A percentile compares a stretch with the other conserved stretches of the same genome.
Conservation (phyloP, 1,284 basidiomycete species). For the Heimioporus punctisporus region DNA sequence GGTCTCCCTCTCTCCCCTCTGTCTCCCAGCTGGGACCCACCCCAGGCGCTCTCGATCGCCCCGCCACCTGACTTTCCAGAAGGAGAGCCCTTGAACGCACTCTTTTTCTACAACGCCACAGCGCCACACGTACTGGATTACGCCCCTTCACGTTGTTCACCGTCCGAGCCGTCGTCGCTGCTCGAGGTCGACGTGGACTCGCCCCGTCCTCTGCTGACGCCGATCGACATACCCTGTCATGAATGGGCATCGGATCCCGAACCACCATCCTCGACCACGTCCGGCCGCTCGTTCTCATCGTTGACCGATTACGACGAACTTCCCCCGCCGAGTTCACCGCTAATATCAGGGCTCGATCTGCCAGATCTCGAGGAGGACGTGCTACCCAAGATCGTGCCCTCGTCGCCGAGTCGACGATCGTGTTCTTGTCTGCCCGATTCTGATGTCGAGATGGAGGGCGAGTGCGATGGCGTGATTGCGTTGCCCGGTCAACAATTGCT, state of each 20-base stretch:
- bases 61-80: slow-evolving; percentile 19
- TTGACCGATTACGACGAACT: slow-evolving; percentile 26
- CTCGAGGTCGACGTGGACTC: slow-evolving; percentile 23
- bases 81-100: slow-evolving; percentile 15
- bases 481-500: slow-evolving; percentile 25
- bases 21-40: slow-evolving; percentile 34
- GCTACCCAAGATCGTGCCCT: slow-evolving; percentile 24
- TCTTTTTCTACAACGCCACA: slow-evolving; percentile 18
- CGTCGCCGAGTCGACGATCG: slow-evolving; percentile 36
- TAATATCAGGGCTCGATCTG: slow-evolving; percentile 30
- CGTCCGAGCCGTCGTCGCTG: slow-evolving; percentile 22
- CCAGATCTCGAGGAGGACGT: slow-evolving; percentile 35
- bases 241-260: slow-evolving; percentile 15
- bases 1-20: slow-evolving; percentile 36
- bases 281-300: slow-evolving; percentile 15
- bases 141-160: slow-evolving; percentile 13
- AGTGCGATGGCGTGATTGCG: slow-evolving; percentile 7
- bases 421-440: slow-evolving; percentile 33
- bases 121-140: slow-evolving; percentile 15
- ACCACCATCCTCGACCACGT: slow-evolving; percentile 8
- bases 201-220: slow-evolving; percentile 17
- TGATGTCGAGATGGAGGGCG: slow-evolving; percentile 22
- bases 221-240: slow-evolving; percentile 19
- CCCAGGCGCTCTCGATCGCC: slow-evolving; percentile 12
- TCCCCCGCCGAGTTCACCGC: slow-evolving; percentile 26